Percentiles rank a stretch among this genome's conserved stretches.
Conservation (phyloP, 148 eudicot genomes). For the Dianthus caryophyllus region DNA sequence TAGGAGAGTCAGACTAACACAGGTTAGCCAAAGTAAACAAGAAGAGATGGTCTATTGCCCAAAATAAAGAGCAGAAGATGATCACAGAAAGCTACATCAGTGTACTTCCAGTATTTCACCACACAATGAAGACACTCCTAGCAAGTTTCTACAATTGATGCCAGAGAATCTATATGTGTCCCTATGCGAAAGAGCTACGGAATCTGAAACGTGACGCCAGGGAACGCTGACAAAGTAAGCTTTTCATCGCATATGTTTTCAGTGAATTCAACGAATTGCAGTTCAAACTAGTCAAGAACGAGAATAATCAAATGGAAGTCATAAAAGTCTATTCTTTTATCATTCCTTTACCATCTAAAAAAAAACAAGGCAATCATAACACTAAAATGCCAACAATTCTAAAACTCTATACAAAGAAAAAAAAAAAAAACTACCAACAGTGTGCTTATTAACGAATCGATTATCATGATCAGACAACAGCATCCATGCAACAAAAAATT, state of each 20-base stretch:
- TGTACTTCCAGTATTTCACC: constrained; percentile 53
- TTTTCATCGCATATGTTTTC: background rate
- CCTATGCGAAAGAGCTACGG: constrained; percentile 52
- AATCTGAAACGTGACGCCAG: constrained; percentile 39
- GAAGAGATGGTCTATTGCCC: constrained; percentile 24
- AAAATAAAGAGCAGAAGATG: constrained; percentile 45
- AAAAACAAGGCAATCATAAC: background rate
- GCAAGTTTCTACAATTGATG: constrained; percentile 56
- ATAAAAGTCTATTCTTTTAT: background rate
- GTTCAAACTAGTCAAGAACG: background rate
- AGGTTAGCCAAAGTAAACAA: too few relatives aligned
- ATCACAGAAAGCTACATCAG: constrained; percentile 67
- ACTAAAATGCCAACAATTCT: background rate
- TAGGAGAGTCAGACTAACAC: too few relatives aligned
- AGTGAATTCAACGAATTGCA: background rate
- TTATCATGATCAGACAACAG: background rate
- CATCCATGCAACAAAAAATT: background rate
- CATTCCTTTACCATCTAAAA: background rate
- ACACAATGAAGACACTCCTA: constrained; percentile 55
- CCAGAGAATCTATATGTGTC: constrained; percentile 26
- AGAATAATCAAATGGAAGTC: background rate
- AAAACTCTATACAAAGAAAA: background rate
- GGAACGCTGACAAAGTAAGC: constrained; percentile 42
- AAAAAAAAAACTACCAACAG: background rate
- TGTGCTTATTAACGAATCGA: background rate